Evolutionary conservation across 148 eudicot species (phyloP), one percentile per base, ranked within the genome.

Genomic region (Heliosperma pusillum): DNA sequence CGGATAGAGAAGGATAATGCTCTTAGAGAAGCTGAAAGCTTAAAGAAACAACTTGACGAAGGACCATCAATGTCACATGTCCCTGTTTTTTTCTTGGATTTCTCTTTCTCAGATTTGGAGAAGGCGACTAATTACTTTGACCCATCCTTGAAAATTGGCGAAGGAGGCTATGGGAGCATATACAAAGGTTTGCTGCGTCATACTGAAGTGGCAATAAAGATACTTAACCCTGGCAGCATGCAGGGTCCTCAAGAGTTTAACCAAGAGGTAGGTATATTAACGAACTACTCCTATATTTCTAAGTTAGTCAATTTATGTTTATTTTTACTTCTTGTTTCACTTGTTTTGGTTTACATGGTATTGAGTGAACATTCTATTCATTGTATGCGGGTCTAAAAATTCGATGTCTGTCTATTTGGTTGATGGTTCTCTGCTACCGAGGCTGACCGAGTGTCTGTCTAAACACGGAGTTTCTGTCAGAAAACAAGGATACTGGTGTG

Each of bases 131-230:
- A 66, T 52, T 30, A 69, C 71, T 92, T 92, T 69, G 84, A 87
- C 76, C 82, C 70, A 47, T 84, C 85, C 27, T 80, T 85, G 81
- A 90, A 86, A 86, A 90, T 92, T 36, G 93, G 93, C 59, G 94
- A 92, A 86, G 97, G 97, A 57, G 92, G 94, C 60, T 89, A 87
- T 74, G 97, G 92, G 26, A 85, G 71, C 79, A 86, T 89, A 62
- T 95, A 86, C 67, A 83, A 70, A 83, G 96, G 91, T 40, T 36
- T 76, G 42, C 82, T 95, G 40, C 88, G 94, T 66, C 88, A 87
- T 52, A 88, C 94, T 78, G 83, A 84, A 83, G 96, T 90, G 47
- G 99, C 97, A 69, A 83, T 92, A 80, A 92, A 90, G 81, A 76
- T 88, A 78, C 87, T 82, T 24, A 76, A 87, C 72, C 83, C 92